Base-by-base conservation (phyloP, 164 flowering plant genomes). In the Liriodendron chinense region DNA sequence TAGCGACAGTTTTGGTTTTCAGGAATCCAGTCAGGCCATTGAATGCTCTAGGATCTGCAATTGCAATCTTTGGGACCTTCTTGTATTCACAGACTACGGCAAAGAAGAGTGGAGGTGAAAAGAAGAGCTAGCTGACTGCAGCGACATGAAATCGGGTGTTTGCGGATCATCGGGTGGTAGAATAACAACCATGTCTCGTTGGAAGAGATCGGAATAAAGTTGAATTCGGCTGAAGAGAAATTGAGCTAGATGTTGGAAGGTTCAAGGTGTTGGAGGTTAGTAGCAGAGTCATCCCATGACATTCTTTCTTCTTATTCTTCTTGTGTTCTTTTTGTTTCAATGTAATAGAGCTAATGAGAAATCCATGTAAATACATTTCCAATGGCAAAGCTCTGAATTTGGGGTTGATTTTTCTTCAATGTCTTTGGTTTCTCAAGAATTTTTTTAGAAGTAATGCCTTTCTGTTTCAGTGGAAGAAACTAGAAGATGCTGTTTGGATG, bases 31-130 rank as follows among this genome's bases (percentile, higher is more conserved):
- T 94, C 63, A 78, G 85, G 83, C 97, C 96, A 72, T 78, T 91
- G 79, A 94, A 93, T 83, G 98, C 92, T 1, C 81, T 94, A 68
- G 96, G 97, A 28, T 90, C 98, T 10, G 97, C 91, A 70, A 87
- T 94, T 81, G 98, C 97, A 0, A 87, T 94, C 67, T 75, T 92
- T 8, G 98, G 98, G 47, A 93, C 98, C 59, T 94, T 94, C 85
- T 78, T 94, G 87, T 94, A 94, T 78, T 92, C 97, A 3, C 97
- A 93, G 84, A 94, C 86, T n/a, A 87, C 92, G 0, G 59, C 90
- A 1, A 87, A 88, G 86, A 84, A 87, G 74, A 72, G 62, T 72
- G 90, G 64, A 80, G 85, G 76, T 73, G 91, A 84, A 79, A 84
- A 88, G 85, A 80, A 83, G 79, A 79, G 71, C 70, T 84, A 65